These are phyloP conservation scores for Podospora didyma DNA, from an alignment of 495 filamentous ascomycete genomes.

Conservation along the genomic window DNA sequence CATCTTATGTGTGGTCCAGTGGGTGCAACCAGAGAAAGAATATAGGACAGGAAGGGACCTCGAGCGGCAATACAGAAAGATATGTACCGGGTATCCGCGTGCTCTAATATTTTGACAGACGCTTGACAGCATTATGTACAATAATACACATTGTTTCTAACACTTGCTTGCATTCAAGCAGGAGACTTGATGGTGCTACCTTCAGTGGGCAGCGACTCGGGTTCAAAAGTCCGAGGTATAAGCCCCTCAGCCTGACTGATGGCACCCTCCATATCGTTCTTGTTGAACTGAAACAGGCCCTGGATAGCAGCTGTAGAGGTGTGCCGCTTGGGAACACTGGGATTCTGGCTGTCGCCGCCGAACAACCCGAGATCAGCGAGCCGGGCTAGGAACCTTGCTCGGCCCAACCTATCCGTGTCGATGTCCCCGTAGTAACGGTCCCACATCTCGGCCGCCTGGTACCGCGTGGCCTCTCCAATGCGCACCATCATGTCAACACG, in stretches of 20 bases:
- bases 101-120: too few relatives aligned
- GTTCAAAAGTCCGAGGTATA: conserved; percentile 48
- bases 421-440: conserved; percentile 87
- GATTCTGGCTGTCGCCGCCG: conserved; percentile 31
- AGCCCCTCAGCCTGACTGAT: conserved; percentile 73
- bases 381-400: conserved; percentile 48
- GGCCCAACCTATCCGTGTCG: conserved; percentile 57
- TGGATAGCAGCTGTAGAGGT: conserved; percentile 88
- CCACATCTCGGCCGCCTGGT: conserved; percentile 86
- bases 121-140: too few relatives aligned
- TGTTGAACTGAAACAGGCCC: conserved; percentile 91
- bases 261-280: conserved; percentile 81
- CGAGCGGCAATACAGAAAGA: too few relatives aligned
- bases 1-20: too few relatives aligned
- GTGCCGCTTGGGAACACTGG: conserved; percentile 40
- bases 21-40: too few relatives aligned
- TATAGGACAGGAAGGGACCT: too few relatives aligned
- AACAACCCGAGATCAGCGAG: conserved; percentile 49
- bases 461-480: conserved; percentile 79
- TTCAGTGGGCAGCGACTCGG: conserved; percentile 26
- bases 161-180: conserved; percentile 7
- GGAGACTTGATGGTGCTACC: conserved; percentile 25
- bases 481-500: conserved; percentile 90
- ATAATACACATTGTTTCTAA: background rate
- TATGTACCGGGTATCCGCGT: too few relatives aligned